Evolutionary conservation across 2,329 filamentous ascomycete species (phyloP).

Genomic region (Pseudogymnoascus sp.): DNA sequence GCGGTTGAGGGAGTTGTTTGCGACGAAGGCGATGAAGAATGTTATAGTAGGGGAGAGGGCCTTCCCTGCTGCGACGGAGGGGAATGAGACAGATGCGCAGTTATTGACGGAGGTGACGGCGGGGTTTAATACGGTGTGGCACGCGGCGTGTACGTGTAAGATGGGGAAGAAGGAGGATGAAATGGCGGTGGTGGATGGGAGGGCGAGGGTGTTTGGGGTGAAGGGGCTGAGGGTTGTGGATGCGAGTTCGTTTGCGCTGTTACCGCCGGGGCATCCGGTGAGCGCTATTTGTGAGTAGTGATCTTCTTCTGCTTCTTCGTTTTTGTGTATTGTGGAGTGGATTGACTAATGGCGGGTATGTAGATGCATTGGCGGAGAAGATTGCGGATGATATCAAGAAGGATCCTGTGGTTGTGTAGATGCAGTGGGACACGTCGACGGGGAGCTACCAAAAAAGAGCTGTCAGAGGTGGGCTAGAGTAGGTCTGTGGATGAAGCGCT

Average conservation of each 20-base stretch:
- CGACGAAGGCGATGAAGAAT: slow-evolving; percentile 12
- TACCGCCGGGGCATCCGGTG: slow-evolving; percentile 35
- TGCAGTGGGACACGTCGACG: not conserved
- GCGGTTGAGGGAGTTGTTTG: slow-evolving; percentile 30
- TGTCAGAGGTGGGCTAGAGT: not conserved
- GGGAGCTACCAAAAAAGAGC: not conserved
- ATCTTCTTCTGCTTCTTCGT: not conserved
- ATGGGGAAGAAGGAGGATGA: slow-evolving; percentile 12
- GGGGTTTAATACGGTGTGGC: slow-evolving; percentile 1
- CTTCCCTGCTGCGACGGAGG: slow-evolving; percentile 3
- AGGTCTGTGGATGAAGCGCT: not conserved
- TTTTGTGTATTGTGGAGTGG: not conserved
- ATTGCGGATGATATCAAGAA: slow-evolving; percentile 26
- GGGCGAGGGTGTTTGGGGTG: slow-evolving; percentile 12
- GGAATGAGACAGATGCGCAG: slow-evolving; percentile 19
- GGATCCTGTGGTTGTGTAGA: not conserved
- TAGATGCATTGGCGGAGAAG: slow-evolving; percentile 36
- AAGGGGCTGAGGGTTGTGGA: slow-evolving; percentile 15
- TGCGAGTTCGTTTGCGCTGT: slow-evolving; percentile 8
- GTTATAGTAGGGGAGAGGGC: slow-evolving; percentile 1
- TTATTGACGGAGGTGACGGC: slow-evolving; percentile 13
- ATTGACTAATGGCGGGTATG: not conserved
- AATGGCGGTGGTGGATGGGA: slow-evolving; percentile 14
- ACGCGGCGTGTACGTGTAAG: slow-evolving; percentile 12
- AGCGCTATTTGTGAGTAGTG: slow-evolving; percentile 31